A percentile compares a stretch with the other conserved stretches of the same genome.
Evolutionary conservation across 208 protist species (phyloP).

Genomic region (Leishmania martiniquensis): DNA sequence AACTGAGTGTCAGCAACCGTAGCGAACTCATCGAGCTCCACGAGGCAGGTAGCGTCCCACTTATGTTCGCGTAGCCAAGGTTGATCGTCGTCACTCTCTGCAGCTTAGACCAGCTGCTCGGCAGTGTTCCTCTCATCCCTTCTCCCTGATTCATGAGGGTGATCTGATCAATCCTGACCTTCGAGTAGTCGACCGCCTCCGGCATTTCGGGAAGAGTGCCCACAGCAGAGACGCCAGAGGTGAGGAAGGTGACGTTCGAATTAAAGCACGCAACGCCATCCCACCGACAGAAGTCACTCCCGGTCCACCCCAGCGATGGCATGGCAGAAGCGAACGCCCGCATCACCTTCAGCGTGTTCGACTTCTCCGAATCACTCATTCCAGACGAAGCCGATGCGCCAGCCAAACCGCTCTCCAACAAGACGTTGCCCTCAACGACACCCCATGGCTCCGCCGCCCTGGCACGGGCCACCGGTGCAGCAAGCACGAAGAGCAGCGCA

Average conservation of each 20-base stretch:
- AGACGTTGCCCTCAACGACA: background rate
- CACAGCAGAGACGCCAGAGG: background rate
- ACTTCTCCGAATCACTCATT: background rate
- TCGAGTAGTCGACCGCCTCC: conserved; percentile 10
- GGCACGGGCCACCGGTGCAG: too few species aligned
- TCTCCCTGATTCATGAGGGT: too few species aligned
- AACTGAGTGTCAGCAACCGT: background rate
- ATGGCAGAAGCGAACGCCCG: conserved; percentile 5
- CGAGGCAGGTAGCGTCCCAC: background rate
- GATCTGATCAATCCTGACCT: background rate
- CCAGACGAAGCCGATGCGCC: background rate
- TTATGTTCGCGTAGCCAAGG: background rate
- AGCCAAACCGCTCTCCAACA: background rate
- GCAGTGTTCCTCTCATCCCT: background rate
- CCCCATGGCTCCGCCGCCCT: background rate
- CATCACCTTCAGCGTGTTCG: conserved; percentile 6
- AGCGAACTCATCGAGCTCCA: conserved; percentile 3
- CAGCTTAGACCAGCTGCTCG: conserved; percentile 2
- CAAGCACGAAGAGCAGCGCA: too few species aligned
- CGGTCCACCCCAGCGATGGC: conserved; percentile 3
- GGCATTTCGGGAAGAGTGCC: conserved; percentile 14
- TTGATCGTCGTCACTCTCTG: background rate
- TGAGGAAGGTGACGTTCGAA: background rate
- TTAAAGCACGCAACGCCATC: background rate
- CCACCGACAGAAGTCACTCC: conserved; percentile 1